Base-by-base conservation (phyloP, 1,139 yeast genomes). In the Nematodospora anomalae region DNA sequence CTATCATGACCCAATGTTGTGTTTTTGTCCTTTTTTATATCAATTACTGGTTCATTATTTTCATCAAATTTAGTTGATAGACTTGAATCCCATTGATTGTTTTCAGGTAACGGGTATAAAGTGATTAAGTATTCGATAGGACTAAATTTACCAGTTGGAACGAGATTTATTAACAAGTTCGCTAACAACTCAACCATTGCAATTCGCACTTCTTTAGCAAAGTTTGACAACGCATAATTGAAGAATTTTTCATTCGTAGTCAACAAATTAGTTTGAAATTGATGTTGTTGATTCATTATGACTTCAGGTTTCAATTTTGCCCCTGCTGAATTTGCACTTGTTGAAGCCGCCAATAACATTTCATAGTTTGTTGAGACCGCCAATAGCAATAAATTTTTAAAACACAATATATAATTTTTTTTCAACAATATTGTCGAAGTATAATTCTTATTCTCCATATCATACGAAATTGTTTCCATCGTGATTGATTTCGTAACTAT, bases 221-320 rank as follows among this genome's bases (percentile, higher is more conserved):
- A 58, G 35, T 64, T 64, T 1, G 66, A 46, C 29, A 71, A 57
- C 3, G 70, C 65, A 38, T 51, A 56, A 4, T 51, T 37, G 26
- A 69, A 33, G 1, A 52, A 33, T 32, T 66, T 67, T 30, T 67
- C 71, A 41, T 67, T 53, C 1, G 64, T 38, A 2, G 51, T 32
- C 31, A 71, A 52, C 13, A 71, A 43, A 26, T 48, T 45, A 9
- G 42, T 36, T 49, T 71, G 76, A 42, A 56, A 68, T 39, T 54
- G 66, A 43, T 67, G 60, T 41, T 71, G 76, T 33, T 60, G 71
- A 7, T 55, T 37, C 74, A 70, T 68, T 22, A 71, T 57, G 0
- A 65, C 48, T 35, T 71, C 76, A 0, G 76, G 75, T 36, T 68
- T 69, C 57, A 67, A 43, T 44, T 69, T 69, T 4, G 72, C 62